Conservation (phyloP, 768 basidiomycete genomes). For the Rhizopogon rudus region DNA sequence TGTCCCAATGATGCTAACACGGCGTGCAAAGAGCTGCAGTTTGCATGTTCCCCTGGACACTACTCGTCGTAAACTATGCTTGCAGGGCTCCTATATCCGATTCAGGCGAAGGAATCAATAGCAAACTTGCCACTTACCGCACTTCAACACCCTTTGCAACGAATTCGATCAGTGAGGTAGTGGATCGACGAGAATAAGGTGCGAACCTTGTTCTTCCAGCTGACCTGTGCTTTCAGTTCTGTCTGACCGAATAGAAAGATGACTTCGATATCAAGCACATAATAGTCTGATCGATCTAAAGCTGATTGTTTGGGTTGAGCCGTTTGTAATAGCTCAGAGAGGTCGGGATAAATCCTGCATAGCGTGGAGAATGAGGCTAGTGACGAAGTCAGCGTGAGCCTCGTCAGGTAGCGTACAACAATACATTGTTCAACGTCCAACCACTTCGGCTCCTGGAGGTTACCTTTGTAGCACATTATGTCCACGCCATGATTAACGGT, state of each 20-base stretch:
- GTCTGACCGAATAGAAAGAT: conserved; percentile 32
- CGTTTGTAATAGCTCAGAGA: not conserved
- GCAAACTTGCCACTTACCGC: conserved; percentile 11
- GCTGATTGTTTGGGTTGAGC: not conserved
- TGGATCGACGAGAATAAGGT: not conserved
- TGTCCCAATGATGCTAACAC: too few relatives aligned
- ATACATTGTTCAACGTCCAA: too few relatives aligned
- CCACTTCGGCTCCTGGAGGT: too few relatives aligned
- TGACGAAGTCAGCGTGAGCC: too few relatives aligned
- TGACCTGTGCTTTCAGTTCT: conserved; percentile 36
- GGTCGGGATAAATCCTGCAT: not conserved
- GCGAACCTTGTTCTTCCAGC: conserved; percentile 33
- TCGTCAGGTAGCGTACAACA: too few relatives aligned
- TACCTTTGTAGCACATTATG: too few relatives aligned
- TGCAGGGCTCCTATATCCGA: not conserved
- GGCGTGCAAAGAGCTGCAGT: too few relatives aligned
- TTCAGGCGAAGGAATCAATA: not conserved
- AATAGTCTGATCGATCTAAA: conserved; percentile 9
- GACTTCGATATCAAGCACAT: conserved; percentile 22
- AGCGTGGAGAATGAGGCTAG: too few relatives aligned
- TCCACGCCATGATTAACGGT: too few relatives aligned
- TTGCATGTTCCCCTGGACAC: not conserved
- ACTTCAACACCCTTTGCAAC: conserved; percentile 25
- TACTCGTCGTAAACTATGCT: not conserved
- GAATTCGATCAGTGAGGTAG: not conserved